Evolutionary conservation across 2,329 filamentous ascomycete species (phyloP).

Genomic region (Colletotrichum noveboracense): DNA sequence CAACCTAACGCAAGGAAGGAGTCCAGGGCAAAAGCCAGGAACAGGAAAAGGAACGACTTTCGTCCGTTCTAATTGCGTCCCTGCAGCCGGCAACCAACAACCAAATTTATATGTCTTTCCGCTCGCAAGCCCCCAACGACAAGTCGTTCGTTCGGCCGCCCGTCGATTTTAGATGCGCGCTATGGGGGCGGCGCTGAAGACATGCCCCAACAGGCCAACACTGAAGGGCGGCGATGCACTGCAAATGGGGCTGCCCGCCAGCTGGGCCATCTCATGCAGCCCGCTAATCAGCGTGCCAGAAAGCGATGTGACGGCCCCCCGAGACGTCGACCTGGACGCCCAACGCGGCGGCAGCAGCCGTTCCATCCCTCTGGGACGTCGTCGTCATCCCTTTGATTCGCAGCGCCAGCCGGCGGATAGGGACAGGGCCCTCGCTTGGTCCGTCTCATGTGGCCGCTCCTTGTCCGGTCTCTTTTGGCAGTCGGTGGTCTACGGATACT

Average conservation of each 20-base stretch:
- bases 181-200: conserved; percentile 8
- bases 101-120: background rate
- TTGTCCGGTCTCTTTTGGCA: background rate
- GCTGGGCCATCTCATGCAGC: conserved; percentile 6
- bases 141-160: background rate
- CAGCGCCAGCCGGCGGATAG: conserved; percentile 9
- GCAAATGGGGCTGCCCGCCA: background rate
- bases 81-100: background rate
- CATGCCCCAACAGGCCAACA: background rate
- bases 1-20: background rate
- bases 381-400: conserved; percentile 12
- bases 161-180: conserved; percentile 20
- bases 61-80: background rate
- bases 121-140: background rate
- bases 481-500: background rate
- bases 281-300: conserved; percentile 6
- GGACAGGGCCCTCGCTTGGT: conserved; percentile 4
- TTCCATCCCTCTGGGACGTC: conserved; percentile 11
- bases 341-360: conserved; percentile 20
- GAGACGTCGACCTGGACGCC: background rate
- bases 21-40: background rate
- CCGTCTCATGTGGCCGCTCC: background rate
- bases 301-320: conserved; percentile 14
- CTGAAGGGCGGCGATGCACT: conserved; percentile 6
- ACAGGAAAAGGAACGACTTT: background rate